Evolutionary conservation across 2,329 filamentous ascomycete species (phyloP).

Genomic region (Stachybotrys elegans): DNA sequence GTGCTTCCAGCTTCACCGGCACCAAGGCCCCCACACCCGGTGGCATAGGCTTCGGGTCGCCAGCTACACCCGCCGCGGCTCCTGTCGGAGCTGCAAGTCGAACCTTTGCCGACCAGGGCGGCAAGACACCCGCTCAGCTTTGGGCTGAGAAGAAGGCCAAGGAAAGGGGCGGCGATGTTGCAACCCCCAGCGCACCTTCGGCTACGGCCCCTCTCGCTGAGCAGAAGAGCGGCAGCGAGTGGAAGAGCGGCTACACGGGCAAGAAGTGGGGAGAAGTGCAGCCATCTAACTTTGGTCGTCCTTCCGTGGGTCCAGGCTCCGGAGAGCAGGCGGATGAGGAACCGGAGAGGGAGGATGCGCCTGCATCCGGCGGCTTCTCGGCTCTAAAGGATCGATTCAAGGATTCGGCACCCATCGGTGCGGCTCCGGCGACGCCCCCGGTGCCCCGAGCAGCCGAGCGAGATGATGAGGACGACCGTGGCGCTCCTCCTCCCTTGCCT

Average conservation of each 20-base stretch:
- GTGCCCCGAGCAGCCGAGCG: conserved; percentile 26
- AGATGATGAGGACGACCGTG: conserved; percentile 32
- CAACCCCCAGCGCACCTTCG: conserved; percentile 37
- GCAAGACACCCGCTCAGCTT: conserved; percentile 92
- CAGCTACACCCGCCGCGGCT: conserved; percentile 45
- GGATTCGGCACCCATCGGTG: conserved; percentile 66
- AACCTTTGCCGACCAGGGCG: conserved; percentile 90
- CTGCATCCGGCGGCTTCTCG: conserved; percentile 60
- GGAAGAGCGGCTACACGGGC: conserved; percentile 87
- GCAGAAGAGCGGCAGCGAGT: conserved; percentile 71
- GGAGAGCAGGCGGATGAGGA: conserved; percentile 45
- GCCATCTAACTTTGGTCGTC: conserved; percentile 62
- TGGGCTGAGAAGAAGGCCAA: conserved; percentile 97
- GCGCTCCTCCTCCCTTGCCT: conserved; percentile 49
- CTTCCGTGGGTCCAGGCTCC: conserved; percentile 54
- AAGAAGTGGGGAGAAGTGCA: conserved; percentile 88
- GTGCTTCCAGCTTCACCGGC: conserved; percentile 67
- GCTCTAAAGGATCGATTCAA: conserved; percentile 81
- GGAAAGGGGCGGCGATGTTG: conserved; percentile 51
- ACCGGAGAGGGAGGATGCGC: conserved; percentile 44
- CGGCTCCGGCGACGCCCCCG: conserved; percentile 25
- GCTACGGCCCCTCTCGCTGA: conserved; percentile 51
- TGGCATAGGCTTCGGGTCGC: conserved; percentile 58
- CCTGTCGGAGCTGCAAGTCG: conserved; percentile 78
- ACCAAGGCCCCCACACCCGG: conserved; percentile 84